Evolutionary conservation across 2,329 filamentous ascomycete genomes (phyloP).

Genomic region (Aspergillus latus): DNA sequence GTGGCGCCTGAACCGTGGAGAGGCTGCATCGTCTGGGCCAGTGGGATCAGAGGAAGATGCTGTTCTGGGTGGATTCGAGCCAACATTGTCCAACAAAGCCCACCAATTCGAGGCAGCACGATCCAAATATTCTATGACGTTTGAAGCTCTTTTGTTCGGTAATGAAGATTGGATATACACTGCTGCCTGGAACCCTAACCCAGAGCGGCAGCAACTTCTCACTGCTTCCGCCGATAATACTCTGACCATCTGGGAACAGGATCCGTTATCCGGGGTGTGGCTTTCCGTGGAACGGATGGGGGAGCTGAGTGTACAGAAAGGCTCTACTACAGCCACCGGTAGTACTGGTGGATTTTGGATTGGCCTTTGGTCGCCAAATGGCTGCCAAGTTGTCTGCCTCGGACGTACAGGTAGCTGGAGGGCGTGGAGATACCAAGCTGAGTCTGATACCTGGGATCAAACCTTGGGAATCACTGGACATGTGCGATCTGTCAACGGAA

Average conservation of each 20-base stretch:
- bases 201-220: constrained; percentile 67
- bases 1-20: constrained; percentile 78
- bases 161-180: constrained; percentile 99
- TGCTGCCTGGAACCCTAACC: constrained; percentile 66
- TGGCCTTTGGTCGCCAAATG: constrained; percentile 83
- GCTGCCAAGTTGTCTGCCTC: constrained; percentile 72
- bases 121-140: constrained; percentile 75
- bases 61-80: constrained; percentile 51
- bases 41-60: constrained; percentile 35
- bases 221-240: constrained; percentile 96
- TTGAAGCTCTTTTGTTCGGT: constrained; percentile 88
- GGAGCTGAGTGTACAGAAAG: constrained; percentile 92
- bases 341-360: constrained; percentile 97
- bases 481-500: constrained; percentile 73
- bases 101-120: constrained; percentile 67
- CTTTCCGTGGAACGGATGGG: constrained; percentile 80
- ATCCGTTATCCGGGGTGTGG: constrained; percentile 84
- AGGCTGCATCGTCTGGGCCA: constrained; percentile 57
- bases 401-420: constrained; percentile 94
- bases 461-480: constrained; percentile 79
- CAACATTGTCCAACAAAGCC: constrained; percentile 83
- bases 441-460: constrained; percentile 71
- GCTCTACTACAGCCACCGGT: constrained; percentile 92
- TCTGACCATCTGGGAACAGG: constrained; percentile 86
- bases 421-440: constrained; percentile 68